Base-by-base conservation (phyloP, 768 basidiomycete genomes). In the Rhodotorula babjevae region DNA sequence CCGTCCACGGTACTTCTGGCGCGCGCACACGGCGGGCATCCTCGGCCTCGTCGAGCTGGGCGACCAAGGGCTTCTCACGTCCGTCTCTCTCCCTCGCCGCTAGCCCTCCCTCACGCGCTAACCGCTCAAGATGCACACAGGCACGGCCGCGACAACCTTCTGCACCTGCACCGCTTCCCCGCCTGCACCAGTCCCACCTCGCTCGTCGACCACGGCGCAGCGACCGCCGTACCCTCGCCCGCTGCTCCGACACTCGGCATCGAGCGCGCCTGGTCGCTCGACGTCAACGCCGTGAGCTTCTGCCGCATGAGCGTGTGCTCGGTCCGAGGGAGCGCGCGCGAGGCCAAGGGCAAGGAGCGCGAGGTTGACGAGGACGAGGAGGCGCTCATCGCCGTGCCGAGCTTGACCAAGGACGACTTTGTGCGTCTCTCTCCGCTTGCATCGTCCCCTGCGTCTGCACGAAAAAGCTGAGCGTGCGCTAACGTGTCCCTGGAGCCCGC, bases 261-360 rank as follows among this genome's bases (percentile, higher is more conserved):
- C 8, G 70, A 79, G 14, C 80, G 90, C 8, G 79, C 82, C 19
- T 89, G 88, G 76, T 89, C 90, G 0, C 82, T 98, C 80, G 90
- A 93, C 77, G 88, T 94, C 70, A 99, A 99, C 79, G 88, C 95
- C 3, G 84, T 98, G 67, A 96, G 95, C 78, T 97, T 90, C 80
- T 98, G 95, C 81, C 87, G 89, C 4, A 93, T 96, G 81, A 89
- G 91, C 14, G 82, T 97, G 6, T 79, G 90, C 50, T 80, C 77
- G 46, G 74, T 73, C 25, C n/a, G 49, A 46, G 52, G 47, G 29
- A 7, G 49, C 29, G 25, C 40, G 8, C 36, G 36, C 36, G 36
- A 36, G 36, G 58, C 27, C 0, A 53, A 77, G 52, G 61, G 42
- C 2, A 56, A 55, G 33, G 67, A 33, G 18, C 29, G 75, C 46